phyloP scores from a whole-genome alignment of 108 stramenopile species.

The Pseudonitzschia pungens region DNA sequence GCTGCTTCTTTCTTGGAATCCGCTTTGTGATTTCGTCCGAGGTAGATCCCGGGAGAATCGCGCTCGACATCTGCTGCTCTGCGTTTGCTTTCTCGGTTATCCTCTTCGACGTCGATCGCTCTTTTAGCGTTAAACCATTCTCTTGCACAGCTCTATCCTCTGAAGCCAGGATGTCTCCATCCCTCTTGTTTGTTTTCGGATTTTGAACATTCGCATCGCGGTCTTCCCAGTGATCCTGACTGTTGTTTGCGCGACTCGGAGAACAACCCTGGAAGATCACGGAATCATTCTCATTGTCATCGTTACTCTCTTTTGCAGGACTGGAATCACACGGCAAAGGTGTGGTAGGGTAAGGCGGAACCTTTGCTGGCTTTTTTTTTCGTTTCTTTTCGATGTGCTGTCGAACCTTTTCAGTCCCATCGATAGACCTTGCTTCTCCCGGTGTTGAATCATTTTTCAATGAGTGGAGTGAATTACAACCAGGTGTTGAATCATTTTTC shows the following conservation, averaged over 20 bases:
- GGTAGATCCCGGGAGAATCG: neutral
- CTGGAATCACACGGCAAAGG: neutral
- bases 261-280: neutral
- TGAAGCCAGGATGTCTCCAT: no score
- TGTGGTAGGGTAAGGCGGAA: neutral
- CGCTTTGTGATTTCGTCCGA: neutral
- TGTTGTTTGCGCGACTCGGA: neutral
- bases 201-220: no score
- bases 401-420: neutral
- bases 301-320: neutral
- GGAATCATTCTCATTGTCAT: neutral
- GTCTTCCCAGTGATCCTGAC: no score
- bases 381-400: neutral
- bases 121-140: neutral
- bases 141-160: no score
- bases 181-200: no score
- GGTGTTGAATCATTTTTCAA: no score
- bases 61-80: neutral
- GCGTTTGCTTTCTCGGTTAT: neutral
- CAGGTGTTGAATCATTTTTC: no score
- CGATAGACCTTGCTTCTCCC: no score
- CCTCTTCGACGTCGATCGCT: neutral
- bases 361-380: neutral
- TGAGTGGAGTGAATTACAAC: no score
- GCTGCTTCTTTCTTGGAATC: neutral